These are phyloP conservation scores for Nematodospora anomalae DNA, from an alignment of 1,139 yeast species.

Conservation along the genomic window DNA sequence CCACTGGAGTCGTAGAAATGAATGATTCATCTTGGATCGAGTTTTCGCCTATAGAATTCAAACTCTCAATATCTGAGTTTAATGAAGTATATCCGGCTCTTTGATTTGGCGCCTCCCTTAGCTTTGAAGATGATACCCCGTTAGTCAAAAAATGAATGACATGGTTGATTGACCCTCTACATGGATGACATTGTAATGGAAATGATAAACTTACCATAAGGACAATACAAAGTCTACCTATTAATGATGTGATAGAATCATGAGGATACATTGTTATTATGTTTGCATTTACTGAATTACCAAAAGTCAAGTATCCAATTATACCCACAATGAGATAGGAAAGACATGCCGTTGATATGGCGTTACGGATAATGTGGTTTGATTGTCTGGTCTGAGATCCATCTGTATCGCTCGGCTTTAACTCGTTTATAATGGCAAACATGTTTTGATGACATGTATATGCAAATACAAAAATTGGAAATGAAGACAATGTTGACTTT, in stretches of 20 bases:
- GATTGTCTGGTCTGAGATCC: slow-evolving; percentile 56
- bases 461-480: slow-evolving; percentile 92
- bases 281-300: slow-evolving; percentile 67
- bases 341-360: slow-evolving; percentile 61
- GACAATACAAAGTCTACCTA: slow-evolving; percentile 72
- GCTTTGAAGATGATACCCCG: slow-evolving; percentile 24
- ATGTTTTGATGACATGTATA: slow-evolving; percentile 94
- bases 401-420: slow-evolving; percentile 24
- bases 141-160: slow-evolving; percentile 53
- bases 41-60: slow-evolving; percentile 14
- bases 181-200: slow-evolving; percentile 79
- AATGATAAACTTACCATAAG: slow-evolving; percentile 67
- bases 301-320: slow-evolving; percentile 85
- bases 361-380: slow-evolving; percentile 52
- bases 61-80: slow-evolving; percentile 24
- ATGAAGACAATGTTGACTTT: slow-evolving; percentile 45
- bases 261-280: slow-evolving; percentile 70
- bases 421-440: slow-evolving; percentile 85
- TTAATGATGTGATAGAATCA: slow-evolving; percentile 53
- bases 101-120: slow-evolving; percentile 10
- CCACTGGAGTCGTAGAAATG: slow-evolving; percentile 49
- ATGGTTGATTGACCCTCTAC: slow-evolving; percentile 70
- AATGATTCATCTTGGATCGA: slow-evolving; percentile 35
- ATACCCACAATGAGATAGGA: slow-evolving; percentile 73
- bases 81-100: slow-evolving; percentile 19